phyloP scores from a whole-genome alignment of 805 yeast species.

The Yarrowia phangngaensis region DNA sequence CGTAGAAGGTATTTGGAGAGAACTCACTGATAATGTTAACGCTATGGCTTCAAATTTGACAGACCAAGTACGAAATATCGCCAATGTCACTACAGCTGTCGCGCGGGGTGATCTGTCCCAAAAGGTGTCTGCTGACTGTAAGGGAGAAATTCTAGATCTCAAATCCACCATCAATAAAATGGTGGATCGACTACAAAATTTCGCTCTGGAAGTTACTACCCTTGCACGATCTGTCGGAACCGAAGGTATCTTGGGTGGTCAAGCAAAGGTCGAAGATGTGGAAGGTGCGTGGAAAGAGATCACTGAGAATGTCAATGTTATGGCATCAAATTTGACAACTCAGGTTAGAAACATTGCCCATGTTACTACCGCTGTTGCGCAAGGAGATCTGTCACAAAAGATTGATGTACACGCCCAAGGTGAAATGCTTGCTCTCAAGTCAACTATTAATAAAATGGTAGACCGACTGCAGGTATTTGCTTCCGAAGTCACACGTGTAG shows the following conservation, averaged over 20 bases:
- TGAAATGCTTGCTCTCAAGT: conserved; percentile 77
- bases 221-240: conserved; percentile 88
- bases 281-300: conserved; percentile 85
- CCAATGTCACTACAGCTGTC: conserved; percentile 83
- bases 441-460: conserved; percentile 89
- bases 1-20: conserved; percentile 85
- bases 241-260: conserved; percentile 84
- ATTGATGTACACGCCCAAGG: conserved; percentile 89
- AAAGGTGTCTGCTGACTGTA: conserved; percentile 81
- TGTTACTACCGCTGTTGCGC: conserved; percentile 88
- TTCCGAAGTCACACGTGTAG: conserved; percentile 82
- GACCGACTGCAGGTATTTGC: conserved; percentile 85
- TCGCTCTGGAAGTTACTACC: conserved; percentile 80
- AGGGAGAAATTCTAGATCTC: conserved; percentile 72
- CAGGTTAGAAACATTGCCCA: conserved; percentile 88
- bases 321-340: conserved; percentile 82
- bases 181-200: conserved; percentile 79
- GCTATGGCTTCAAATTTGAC: conserved; percentile 88
- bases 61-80: conserved; percentile 82
- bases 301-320: conserved; percentile 78
- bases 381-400: conserved; percentile 80
- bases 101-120: conserved; percentile 79
- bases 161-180: conserved; percentile 83
- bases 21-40: conserved; percentile 78
- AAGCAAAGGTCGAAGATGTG: conserved; percentile 73